Conservation (phyloP, 305 asterid species). For the Fraxinus sp. region DNA sequence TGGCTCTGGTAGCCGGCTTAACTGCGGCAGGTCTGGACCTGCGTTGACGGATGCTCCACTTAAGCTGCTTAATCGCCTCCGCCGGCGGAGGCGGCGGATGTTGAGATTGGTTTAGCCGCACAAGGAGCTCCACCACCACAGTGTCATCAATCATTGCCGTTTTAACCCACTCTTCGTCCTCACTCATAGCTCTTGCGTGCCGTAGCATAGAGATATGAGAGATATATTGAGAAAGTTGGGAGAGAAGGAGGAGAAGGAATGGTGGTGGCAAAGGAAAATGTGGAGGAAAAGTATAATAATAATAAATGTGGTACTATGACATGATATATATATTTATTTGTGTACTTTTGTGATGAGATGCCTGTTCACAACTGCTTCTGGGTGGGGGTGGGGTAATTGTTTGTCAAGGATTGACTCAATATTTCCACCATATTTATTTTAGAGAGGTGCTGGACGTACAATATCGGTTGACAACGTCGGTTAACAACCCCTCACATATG, state of each 20-base stretch:
- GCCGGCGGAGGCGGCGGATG: constrained; percentile 27
- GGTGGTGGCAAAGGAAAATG: constrained; percentile 36
- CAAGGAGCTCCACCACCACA: constrained; percentile 47
- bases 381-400: background rate
- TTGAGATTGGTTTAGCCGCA: constrained; percentile 33
- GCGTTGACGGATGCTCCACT: constrained; percentile 63
- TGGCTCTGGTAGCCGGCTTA: constrained; percentile 31
- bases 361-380: constrained; percentile 24
- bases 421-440: background rate
- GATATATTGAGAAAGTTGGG: constrained; percentile 7
- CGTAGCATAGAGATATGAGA: background rate
- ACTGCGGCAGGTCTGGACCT: constrained; percentile 41
- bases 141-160: constrained; percentile 53
- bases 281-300: constrained; percentile 23
- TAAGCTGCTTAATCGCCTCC: constrained; percentile 27
- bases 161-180: constrained; percentile 47
- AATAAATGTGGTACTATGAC: constrained; percentile 25
- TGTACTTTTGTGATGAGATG: constrained; percentile 26
- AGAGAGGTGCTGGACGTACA: no score
- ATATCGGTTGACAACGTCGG: no score
- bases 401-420: background rate
- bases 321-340: background rate
- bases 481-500: no score
- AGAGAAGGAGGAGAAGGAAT: constrained; percentile 28
- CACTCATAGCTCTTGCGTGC: constrained; percentile 31